Conservation (phyloP, 2,329 filamentous ascomycete genomes). For the Endothia cerciana region DNA sequence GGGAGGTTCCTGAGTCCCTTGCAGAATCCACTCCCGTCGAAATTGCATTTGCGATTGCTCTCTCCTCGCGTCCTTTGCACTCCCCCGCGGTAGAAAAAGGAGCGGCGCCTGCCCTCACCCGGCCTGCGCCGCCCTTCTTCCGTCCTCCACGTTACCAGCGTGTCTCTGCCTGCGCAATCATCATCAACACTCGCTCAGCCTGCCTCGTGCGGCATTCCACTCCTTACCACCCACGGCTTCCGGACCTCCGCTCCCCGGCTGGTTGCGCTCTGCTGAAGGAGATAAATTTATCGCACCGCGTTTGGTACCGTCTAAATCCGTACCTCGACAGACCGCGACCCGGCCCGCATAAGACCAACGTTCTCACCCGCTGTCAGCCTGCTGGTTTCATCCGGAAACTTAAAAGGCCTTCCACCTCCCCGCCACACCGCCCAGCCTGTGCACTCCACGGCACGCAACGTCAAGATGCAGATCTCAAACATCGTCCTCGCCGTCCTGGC, state of each 20-base stretch:
- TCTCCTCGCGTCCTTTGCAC: no score
- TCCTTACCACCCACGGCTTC: constrained; percentile 15
- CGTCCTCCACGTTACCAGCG: neutral
- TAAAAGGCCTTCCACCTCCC: constrained; percentile 2
- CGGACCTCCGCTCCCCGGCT: no score
- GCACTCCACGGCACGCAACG: constrained; percentile 23
- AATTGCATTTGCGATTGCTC: constrained; percentile 21
- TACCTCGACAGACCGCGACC: constrained; percentile 7
- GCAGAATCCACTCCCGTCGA: constrained; percentile 24
- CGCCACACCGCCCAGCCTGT: neutral
- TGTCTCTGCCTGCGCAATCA: neutral
- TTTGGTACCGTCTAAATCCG: constrained; percentile 3
- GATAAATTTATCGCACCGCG: constrained; percentile 13
- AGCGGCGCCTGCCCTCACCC: constrained; percentile 11
- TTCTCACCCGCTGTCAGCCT: neutral
- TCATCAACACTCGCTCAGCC: constrained; percentile 22
- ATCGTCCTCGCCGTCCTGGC: constrained; percentile 48
- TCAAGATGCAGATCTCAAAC: constrained; percentile 52
- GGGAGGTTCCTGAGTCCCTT: constrained; percentile 21
- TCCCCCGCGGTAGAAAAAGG: constrained; percentile 26
- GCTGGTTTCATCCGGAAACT: neutral
- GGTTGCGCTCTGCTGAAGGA: no score
- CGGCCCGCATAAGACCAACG: neutral
- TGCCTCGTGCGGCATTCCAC: constrained; percentile 28
- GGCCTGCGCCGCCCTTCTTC: constrained; percentile 11